Percentiles rank a stretch among this genome's conserved stretches.
These are phyloP conservation scores for Paspalum vaginatum DNA, from an alignment of 176 grass and related monocot species.

Conservation along the genomic window DNA sequence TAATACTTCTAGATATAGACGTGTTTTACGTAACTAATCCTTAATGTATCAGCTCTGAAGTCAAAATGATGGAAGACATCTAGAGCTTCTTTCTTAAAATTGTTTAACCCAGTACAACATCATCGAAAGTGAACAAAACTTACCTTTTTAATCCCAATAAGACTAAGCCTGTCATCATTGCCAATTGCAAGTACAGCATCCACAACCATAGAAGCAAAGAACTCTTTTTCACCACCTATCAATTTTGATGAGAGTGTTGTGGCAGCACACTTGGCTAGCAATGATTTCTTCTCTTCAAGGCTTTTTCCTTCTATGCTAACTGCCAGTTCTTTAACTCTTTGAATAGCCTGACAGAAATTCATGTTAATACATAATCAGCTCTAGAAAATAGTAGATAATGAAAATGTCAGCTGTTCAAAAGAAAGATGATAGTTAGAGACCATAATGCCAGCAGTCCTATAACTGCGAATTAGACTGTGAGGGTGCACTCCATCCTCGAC, in stretches of 20 bases:
- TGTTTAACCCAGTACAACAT: neutral
- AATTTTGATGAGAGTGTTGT: constrained; percentile 95
- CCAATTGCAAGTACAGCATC: constrained; percentile 94
- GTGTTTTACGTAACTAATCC: neutral
- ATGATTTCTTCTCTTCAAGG: constrained; percentile 84
- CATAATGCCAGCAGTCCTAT: constrained; percentile 65
- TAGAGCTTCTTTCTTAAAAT: neutral
- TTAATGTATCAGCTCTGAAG: neutral
- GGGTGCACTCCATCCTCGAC: constrained; percentile 95
- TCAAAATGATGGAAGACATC: neutral
- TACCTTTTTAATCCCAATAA: constrained; percentile 96
- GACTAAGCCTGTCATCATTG: constrained; percentile 81
- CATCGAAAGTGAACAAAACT: neutral
- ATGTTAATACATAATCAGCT: neutral
- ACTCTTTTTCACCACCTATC: constrained; percentile 94
- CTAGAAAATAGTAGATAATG: neutral
- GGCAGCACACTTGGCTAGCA: constrained; percentile 87
- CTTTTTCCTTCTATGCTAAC: constrained; percentile 98
- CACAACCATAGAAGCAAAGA: constrained; percentile 92
- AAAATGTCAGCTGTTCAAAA: neutral
- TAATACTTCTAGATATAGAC: neutral
- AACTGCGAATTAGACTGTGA: constrained; percentile 87
- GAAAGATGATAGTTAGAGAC: constrained; percentile 34
- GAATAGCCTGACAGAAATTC: constrained; percentile 64
- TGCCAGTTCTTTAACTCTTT: constrained; percentile 84